Conservation (phyloP, 163 green algal genomes). For the Chlamydomonas reinhardtii region DNA sequence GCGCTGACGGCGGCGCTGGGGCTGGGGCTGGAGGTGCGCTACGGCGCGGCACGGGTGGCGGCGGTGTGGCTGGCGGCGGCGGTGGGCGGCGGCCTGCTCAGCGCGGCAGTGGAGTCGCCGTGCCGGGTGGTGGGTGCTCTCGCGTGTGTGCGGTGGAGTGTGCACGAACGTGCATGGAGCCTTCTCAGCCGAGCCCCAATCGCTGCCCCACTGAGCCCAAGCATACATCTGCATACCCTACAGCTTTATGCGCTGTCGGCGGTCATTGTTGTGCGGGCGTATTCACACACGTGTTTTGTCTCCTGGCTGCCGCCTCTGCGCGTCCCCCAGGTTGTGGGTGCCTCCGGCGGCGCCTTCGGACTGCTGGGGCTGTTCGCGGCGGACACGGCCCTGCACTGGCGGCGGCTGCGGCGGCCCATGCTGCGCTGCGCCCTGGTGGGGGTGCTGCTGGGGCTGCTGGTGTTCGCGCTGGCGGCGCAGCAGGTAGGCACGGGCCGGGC, state of each 20-base stretch:
- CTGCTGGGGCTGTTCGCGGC: conserved; percentile 82
- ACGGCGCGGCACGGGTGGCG: conserved; percentile 70
- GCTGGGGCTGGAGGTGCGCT: conserved; percentile 76
- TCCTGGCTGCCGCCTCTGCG: too few relatives aligned
- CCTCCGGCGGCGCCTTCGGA: conserved; percentile 82
- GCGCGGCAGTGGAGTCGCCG: conserved; percentile 71
- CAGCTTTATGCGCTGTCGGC: too few relatives aligned
- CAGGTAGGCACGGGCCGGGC: neutral
- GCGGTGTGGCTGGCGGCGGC: conserved; percentile 70
- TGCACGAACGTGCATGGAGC: too few relatives aligned
- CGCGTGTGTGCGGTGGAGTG: too few relatives aligned
- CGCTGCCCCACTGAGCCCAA: too few relatives aligned
- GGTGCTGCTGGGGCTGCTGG: conserved; percentile 57
- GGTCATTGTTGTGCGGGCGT: too few relatives aligned
- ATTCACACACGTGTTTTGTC: too few relatives aligned
- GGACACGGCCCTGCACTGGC: conserved; percentile 83
- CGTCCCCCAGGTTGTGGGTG: conserved; percentile 65
- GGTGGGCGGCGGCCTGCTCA: conserved; percentile 69
- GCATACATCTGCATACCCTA: too few relatives aligned
- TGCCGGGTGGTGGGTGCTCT: conserved; percentile 69
- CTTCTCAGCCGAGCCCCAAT: too few relatives aligned
- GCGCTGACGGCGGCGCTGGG: conserved; percentile 70
- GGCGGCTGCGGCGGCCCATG: conserved; percentile 69
- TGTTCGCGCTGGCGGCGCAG: conserved; percentile 27
- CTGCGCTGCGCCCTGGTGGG: conserved; percentile 51